Conservation (phyloP, 192 early-diverging fungal species). For the Linnemannia exigua region DNA sequence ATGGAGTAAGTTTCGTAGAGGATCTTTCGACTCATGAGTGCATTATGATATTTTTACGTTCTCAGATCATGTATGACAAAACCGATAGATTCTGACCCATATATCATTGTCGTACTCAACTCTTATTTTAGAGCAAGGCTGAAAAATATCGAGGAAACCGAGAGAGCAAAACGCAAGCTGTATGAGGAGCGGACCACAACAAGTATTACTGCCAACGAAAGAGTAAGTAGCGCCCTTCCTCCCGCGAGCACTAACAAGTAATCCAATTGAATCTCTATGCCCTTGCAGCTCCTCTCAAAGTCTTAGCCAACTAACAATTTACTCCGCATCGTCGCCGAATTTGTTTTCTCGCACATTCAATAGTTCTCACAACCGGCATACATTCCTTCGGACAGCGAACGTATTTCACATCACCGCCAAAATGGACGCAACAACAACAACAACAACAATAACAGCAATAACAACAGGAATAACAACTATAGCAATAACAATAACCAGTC, state of each 20-base stretch:
- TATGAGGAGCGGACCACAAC: constrained; percentile 55
- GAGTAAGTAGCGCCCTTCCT: constrained; percentile 21
- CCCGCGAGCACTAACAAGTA: too few species aligned
- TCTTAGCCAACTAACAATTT: constrained; percentile 4
- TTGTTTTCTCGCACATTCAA: constrained; percentile 1
- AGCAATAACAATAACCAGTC: constrained; percentile 1
- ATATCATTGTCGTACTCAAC: not conserved
- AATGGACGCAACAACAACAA: constrained; percentile 34
- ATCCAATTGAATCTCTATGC: too few species aligned
- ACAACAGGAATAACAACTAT: constrained; percentile 40
- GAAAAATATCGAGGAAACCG: constrained; percentile 87
- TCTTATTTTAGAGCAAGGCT: constrained; percentile 59
- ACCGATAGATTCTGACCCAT: not conserved
- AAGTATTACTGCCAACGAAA: constrained; percentile 33
- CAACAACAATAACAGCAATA: constrained; percentile 47
- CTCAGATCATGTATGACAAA: not conserved
- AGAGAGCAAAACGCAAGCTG: constrained; percentile 77
- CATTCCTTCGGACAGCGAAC: constrained; percentile 31
- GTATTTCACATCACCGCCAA: constrained; percentile 51
- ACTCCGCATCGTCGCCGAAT: constrained; percentile 5
- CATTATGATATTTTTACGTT: constrained; percentile 11
- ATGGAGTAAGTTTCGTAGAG: constrained; percentile 68
- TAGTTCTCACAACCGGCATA: constrained; percentile 34
- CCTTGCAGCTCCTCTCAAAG: not conserved
- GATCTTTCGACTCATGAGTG: not conserved